Percentiles rank a stretch among this genome's conserved stretches.
Evolutionary conservation across 1,139 yeast genomes (phyloP).

Genomic region (Scheffersomyces parashehatae): DNA sequence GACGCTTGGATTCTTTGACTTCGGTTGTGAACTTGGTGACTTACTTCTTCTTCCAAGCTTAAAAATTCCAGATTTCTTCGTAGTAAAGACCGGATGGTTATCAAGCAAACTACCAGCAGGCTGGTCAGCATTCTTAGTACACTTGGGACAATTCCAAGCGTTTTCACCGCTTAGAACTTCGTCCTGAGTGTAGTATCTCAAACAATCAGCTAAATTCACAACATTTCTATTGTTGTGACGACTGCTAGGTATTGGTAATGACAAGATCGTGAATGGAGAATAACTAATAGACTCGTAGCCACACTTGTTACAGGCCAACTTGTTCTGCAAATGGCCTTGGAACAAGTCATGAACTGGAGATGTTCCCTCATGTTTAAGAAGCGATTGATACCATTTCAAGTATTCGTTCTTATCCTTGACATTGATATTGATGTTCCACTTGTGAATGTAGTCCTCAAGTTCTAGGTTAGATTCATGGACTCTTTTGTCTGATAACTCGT

Average conservation of each 20-base stretch:
- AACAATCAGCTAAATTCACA: conserved; percentile 59
- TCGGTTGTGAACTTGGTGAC: conserved; percentile 30
- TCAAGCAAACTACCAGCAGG: conserved; percentile 22
- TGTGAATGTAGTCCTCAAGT: conserved; percentile 27
- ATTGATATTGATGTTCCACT: conserved; percentile 35
- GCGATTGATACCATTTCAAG: conserved; percentile 56
- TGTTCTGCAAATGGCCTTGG: conserved; percentile 70
- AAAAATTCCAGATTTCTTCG: conserved; percentile 34
- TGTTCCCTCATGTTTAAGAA: conserved; percentile 55
- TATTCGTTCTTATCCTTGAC: conserved; percentile 49
- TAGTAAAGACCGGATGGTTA: conserved; percentile 40
- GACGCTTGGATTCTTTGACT: conserved; percentile 10
- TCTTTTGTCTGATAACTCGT: conserved; percentile 50
- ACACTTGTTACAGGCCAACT: conserved; percentile 63
- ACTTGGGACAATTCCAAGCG: conserved; percentile 78
- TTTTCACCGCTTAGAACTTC: conserved; percentile 71
- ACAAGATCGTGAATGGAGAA: conserved; percentile 62
- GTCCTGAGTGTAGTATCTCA: conserved; percentile 64
- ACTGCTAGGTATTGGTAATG: conserved; percentile 64
- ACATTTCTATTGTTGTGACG: conserved; percentile 22
- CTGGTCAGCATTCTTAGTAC: conserved; percentile 34
- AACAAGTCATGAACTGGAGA: conserved; percentile 66
- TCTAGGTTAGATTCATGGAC: conserved; percentile 11
- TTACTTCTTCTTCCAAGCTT: conserved; percentile 36
- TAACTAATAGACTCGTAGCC: conserved; percentile 58